Base-by-base conservation (phyloP, 2,329 filamentous ascomycete genomes). In the Aspergillus sp. region DNA sequence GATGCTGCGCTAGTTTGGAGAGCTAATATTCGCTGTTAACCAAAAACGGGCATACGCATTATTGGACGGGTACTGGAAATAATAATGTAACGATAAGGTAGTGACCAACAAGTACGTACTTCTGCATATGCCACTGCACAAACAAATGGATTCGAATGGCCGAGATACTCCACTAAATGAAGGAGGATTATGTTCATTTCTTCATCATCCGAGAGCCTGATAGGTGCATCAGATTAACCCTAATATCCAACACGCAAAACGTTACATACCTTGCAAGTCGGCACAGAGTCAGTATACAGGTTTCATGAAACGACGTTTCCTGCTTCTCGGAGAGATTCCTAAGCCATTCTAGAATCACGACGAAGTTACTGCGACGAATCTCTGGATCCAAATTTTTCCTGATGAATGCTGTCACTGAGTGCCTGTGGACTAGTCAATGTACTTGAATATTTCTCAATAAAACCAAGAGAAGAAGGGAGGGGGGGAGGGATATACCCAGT, bases 181-280 rank as follows among this genome's bases (percentile, higher is more conserved):
- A 95, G 78, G 25, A 98, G 74, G 19, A 93, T 85, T 45, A 96
- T 80, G 57, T 93, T 93, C 47, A 95, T 79, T 63, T 95, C 89
- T 53, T 91, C 83, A 52, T 93, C 88, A 13, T 82, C 79, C 41
- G 87, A 85, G 7, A 85, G 77, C 49, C 82, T 84, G 46, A 13
- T 25, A 49, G 41, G 25, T 7, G 25, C 27, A 22, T 44, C 27
- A 44, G 42, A 15, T 4, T 35, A 20, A 22, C 13, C 27, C 19
- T 22, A 23, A n/a, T 17, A 43, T 20, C 49, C 52, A 52, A 5
- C 7, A 27, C 9, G 45, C 19, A 46, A 19, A 23, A 25, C 19
- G 13, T 41, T 23, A 62, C 72, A 58, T 71, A 84, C 79, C 80
- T 78, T 51, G 88, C 91, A 43, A 95, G 76, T 61, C 89, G 85